phyloP scores from a whole-genome alignment of 1,284 basidiomycete genomes.

The Ceraceosorus guamensis region DNA sequence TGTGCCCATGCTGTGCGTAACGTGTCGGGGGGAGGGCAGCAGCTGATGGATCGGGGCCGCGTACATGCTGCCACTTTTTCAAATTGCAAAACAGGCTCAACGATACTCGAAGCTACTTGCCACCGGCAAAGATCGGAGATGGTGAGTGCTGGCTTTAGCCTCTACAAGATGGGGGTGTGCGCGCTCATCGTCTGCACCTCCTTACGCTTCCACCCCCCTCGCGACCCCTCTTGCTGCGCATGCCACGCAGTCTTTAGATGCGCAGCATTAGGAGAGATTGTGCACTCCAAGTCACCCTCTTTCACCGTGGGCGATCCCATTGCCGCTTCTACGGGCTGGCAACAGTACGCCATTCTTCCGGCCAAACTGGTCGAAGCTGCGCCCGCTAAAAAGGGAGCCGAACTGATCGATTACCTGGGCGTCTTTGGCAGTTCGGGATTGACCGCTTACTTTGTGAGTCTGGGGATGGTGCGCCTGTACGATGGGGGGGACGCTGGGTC shows the following conservation, averaged over 20 bases:
- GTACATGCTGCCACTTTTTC: too few species aligned
- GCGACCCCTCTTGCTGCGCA: too few species aligned
- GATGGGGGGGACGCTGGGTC: too few species aligned
- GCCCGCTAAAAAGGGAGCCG: slow-evolving; percentile 13
- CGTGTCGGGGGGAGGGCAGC: too few species aligned
- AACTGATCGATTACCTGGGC: slow-evolving; percentile 42
- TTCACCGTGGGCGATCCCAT: slow-evolving; percentile 29
- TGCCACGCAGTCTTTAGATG: too few species aligned
- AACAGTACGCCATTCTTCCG: slow-evolving; percentile 23
- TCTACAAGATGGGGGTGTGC: too few species aligned
- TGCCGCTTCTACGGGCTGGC: slow-evolving; percentile 29
- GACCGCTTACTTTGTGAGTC: slow-evolving; percentile 50
- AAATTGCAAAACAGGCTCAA: too few species aligned
- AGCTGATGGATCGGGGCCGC: too few species aligned
- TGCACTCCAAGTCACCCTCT: slow-evolving; percentile 48
- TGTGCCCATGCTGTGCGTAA: too few species aligned
- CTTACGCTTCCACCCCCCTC: too few species aligned
- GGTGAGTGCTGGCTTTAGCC: slow-evolving; percentile 65
- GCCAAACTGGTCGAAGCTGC: slow-evolving; percentile 25
- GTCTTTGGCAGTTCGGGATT: slow-evolving; percentile 45
- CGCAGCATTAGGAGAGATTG: slow-evolving; percentile 66
- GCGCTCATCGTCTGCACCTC: too few species aligned
- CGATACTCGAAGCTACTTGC: slow-evolving; percentile 55
- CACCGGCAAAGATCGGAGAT: slow-evolving; percentile 69
- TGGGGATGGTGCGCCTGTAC: too few species aligned